Percentiles rank a stretch among this genome's conserved stretches.
These are phyloP conservation scores for Schizopora paradoxa DNA, from an alignment of 1,284 basidiomycete species.

Conservation along the genomic window DNA sequence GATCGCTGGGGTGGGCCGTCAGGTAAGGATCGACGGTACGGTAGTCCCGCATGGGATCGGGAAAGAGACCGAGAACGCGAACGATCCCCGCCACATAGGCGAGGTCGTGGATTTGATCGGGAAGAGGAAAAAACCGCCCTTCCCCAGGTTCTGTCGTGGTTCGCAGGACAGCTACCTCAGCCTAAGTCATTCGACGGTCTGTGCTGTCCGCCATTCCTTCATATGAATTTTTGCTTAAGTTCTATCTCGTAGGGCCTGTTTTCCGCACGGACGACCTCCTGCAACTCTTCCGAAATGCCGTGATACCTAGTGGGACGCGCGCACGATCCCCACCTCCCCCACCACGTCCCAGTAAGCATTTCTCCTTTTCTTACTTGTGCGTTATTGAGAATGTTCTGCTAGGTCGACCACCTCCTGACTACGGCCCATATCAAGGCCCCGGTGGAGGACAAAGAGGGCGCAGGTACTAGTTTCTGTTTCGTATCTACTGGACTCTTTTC, in stretches of 20 bases:
- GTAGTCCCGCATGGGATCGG: slow-evolving; percentile 38
- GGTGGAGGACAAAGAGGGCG: slow-evolving; percentile 30
- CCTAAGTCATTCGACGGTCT: slow-evolving; percentile 75
- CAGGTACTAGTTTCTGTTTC: slow-evolving; percentile 25
- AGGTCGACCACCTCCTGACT: slow-evolving; percentile 51
- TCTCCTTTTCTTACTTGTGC: not conserved
- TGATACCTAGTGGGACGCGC: slow-evolving; percentile 58
- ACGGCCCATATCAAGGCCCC: slow-evolving; percentile 66
- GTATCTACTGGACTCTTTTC: not conserved
- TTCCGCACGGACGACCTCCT: slow-evolving; percentile 86
- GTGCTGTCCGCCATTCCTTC: slow-evolving; percentile 27
- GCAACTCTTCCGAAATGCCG: slow-evolving; percentile 69
- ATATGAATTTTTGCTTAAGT: slow-evolving; percentile 16
- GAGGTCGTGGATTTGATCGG: slow-evolving; percentile 40
- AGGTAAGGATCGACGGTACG: slow-evolving; percentile 35
- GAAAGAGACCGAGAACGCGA: slow-evolving; percentile 44
- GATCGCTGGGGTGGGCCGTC: slow-evolving; percentile 42
- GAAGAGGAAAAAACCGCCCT: slow-evolving; percentile 51
- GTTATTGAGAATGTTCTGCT: slow-evolving; percentile 1
- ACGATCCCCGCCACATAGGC: slow-evolving; percentile 34
- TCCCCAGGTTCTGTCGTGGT: slow-evolving; percentile 74
- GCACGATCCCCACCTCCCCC: slow-evolving; percentile 42
- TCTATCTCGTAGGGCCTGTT: slow-evolving; percentile 57
- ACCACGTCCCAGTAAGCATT: slow-evolving; percentile 35
- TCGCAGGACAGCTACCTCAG: slow-evolving; percentile 73